Evolutionary conservation across 2,329 filamentous ascomycete genomes (phyloP).

Genomic region (Penicillium corylophilum): DNA sequence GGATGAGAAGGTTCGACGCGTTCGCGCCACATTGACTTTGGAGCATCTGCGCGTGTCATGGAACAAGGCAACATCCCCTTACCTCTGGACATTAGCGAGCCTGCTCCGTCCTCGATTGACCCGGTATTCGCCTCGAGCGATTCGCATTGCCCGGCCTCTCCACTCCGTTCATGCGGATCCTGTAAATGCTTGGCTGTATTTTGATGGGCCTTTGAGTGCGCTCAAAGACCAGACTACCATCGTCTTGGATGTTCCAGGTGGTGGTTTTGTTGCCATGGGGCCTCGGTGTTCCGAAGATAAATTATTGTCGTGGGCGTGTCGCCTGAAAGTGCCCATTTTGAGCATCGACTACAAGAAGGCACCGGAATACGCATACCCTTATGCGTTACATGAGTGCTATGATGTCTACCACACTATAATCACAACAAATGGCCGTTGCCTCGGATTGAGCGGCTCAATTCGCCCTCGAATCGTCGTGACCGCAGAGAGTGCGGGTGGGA

Average conservation of each 20-base stretch:
- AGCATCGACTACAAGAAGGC: constrained; percentile 90
- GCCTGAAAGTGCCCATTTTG: constrained; percentile 81
- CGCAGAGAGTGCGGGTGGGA: constrained; percentile 81
- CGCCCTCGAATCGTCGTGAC: constrained; percentile 69
- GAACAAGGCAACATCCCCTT: constrained; percentile 92
- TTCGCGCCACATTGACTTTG: constrained; percentile 80
- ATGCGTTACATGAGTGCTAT: constrained; percentile 82
- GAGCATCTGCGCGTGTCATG: constrained; percentile 90
- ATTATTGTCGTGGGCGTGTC: constrained; percentile 85
- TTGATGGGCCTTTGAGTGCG: constrained; percentile 79
- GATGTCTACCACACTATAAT: constrained; percentile 78
- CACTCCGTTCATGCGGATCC: constrained; percentile 81
- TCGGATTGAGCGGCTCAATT: constrained; percentile 68
- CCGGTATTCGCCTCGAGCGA: constrained; percentile 74
- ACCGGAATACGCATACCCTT: constrained; percentile 80
- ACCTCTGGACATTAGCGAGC: constrained; percentile 69
- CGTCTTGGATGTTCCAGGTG: constrained; percentile 86
- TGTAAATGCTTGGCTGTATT: constrained; percentile 87
- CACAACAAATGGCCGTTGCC: constrained; percentile 68
- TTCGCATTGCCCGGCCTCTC: constrained; percentile 78
- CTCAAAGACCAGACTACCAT: constrained; percentile 74
- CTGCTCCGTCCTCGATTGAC: constrained; percentile 77
- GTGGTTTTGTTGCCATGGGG: constrained; percentile 95
- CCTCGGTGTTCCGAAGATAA: constrained; percentile 95
- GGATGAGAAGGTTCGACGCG: constrained; percentile 93